Evolutionary conservation across 306 rosid genomes (phyloP).

Genomic region (Prunus salicina): DNA sequence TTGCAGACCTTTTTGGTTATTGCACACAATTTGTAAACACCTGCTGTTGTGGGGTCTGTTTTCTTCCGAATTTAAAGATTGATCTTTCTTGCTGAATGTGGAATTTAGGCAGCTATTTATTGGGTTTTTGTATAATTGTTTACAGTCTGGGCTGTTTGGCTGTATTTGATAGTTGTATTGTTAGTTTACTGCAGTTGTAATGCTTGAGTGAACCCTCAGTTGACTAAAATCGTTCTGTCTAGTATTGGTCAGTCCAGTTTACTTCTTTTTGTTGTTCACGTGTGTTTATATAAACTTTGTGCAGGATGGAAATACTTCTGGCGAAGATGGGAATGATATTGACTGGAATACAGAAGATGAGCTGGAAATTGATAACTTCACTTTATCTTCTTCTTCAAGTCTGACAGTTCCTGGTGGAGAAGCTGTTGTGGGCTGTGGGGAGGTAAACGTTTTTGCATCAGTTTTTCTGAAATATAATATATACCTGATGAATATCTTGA

Average conservation of each 20-base stretch:
- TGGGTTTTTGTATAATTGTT: not conserved
- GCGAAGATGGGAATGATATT: conserved; percentile 42
- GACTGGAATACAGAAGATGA: conserved; percentile 96
- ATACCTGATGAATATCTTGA: not conserved
- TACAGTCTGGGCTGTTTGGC: not conserved
- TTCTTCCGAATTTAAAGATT: not conserved
- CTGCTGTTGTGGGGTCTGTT: not conserved
- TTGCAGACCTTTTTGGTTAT: not conserved
- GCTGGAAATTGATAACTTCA: conserved; percentile 61
- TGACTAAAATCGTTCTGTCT: not conserved
- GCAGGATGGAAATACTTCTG: conserved; percentile 71
- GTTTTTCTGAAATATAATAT: not conserved
- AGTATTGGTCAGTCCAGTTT: not conserved
- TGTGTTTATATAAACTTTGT: conserved; percentile 4
- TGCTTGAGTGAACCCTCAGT: not conserved
- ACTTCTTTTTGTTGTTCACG: conserved; percentile 11
- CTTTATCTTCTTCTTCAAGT: conserved; percentile 44
- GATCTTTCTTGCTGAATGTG: not conserved
- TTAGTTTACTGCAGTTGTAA: not conserved
- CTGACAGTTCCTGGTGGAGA: conserved; percentile 40
- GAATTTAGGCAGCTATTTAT: not conserved
- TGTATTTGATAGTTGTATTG: not conserved
- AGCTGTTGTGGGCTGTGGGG: conserved; percentile 38
- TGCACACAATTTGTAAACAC: not conserved
- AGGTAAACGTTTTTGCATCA: conserved; percentile 36